These are phyloP conservation scores for Aspergillus indologenus DNA, from an alignment of 495 filamentous ascomycete genomes.

Conservation along the genomic window DNA sequence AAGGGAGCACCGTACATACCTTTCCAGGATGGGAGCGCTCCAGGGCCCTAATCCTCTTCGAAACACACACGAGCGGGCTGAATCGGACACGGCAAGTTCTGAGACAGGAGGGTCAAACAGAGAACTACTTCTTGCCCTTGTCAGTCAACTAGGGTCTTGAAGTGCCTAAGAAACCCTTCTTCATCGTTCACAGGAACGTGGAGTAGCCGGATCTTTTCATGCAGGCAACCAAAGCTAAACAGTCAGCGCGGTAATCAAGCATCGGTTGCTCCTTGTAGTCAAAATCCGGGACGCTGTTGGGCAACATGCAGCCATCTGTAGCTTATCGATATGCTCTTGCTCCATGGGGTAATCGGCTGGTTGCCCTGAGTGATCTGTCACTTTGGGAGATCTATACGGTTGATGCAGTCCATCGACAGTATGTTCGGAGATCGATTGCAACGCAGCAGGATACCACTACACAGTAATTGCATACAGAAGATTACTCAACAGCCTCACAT, in stretches of 20 bases:
- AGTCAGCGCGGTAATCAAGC: background rate
- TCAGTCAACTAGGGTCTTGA: background rate
- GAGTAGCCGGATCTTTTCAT: background rate
- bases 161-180: background rate
- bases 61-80: background rate
- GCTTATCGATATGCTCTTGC: background rate
- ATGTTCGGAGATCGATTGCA: background rate
- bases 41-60: background rate
- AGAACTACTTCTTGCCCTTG: background rate
- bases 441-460: background rate
- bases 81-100: too few relatives aligned
- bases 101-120: background rate
- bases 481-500: background rate
- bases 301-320: background rate
- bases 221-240: background rate
- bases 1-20: conserved; percentile 10
- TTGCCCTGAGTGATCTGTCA: background rate
- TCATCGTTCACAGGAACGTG: background rate
- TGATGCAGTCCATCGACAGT: background rate
- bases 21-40: background rate
- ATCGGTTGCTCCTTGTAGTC: background rate
- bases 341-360: background rate
- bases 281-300: background rate
- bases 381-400: background rate
- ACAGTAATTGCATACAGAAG: too few relatives aligned